Evolutionary conservation across 2,329 filamentous ascomycete genomes (phyloP), one percentile per base, ranked within the genome.

Genomic region (Torrubiella hemipterigena): DNA sequence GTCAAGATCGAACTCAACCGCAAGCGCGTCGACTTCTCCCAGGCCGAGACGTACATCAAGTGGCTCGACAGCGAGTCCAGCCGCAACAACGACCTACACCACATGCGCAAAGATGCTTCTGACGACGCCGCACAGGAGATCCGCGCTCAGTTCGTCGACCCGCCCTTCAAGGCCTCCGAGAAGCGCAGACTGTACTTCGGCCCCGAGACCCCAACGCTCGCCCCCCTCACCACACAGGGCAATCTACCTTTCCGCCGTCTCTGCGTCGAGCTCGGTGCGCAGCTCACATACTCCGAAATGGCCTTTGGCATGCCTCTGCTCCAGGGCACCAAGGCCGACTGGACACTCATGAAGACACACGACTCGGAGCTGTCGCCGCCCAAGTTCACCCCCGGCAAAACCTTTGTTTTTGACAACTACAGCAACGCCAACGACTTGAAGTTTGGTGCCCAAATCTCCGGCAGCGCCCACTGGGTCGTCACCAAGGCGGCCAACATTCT

Each of bases 231-330:
- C 2, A 98, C 91, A 0, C 91, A 96, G 58, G 91, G 91, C 27
- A 98, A 98, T 81, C 67, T 96, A 29, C 91, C 91, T 1, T 98
- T 94, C 63, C 79, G 91, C 34, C 75, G 91, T 30, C 72, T 98
- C 18, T 95, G 87, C 48, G 78, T 85, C 10, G 81, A 87, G 33
- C 69, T 96, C 16, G 91, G 91, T 21, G 87, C 86, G 17, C 81
- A 95, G 50, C 67, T 93, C 29, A 98, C 91, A 1, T 98, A 94
- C 63, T 96, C 89, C 1, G 91, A 98, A 57, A 98, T 98, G 91
- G 91, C 89, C 4, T 82, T 98, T 71, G 78, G 84, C 17, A 63
- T 93, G 55, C 87, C 89, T 8, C 60, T 98, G 25, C 69, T 98
- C 6, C 86, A 95, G 54, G 91, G 91, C 21, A 74, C 81, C 41